Evolutionary conservation across 768 basidiomycete genomes (phyloP).

Genomic region (Trametes meyenii): DNA sequence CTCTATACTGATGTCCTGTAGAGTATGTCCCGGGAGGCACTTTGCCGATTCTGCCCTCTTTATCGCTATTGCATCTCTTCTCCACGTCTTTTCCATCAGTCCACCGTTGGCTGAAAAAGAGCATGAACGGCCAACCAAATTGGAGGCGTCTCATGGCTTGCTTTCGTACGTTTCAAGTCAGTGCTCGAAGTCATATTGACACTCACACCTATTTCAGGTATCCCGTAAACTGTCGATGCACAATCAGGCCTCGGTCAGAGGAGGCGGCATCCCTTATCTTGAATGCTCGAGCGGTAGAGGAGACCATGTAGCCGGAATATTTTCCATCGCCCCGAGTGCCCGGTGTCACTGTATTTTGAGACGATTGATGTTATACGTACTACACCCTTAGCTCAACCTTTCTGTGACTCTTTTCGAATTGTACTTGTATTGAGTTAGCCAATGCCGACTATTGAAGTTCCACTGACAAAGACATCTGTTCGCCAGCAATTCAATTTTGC

Average conservation of each 20-base stretch:
- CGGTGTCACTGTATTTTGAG: too few species aligned
- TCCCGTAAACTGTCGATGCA: background rate
- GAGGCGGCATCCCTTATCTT: background rate
- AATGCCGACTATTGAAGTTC: too few species aligned
- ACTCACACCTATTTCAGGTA: background rate
- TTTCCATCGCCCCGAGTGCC: too few species aligned
- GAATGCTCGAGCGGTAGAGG: too few species aligned
- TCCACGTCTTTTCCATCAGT: slow-evolving; percentile 6
- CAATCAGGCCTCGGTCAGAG: background rate
- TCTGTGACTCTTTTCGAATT: too few species aligned
- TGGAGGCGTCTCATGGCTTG: background rate
- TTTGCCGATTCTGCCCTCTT: slow-evolving; percentile 9
- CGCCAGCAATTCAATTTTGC: too few species aligned
- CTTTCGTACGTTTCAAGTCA: slow-evolving; percentile 14
- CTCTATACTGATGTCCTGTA: background rate
- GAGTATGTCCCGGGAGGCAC: slow-evolving; percentile 23
- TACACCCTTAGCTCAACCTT: too few species aligned
- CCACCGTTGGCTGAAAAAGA: slow-evolving; percentile 4
- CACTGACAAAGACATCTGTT: too few species aligned
- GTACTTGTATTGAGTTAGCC: too few species aligned
- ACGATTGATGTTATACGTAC: too few species aligned
- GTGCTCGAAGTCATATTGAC: background rate
- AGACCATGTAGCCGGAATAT: too few species aligned
- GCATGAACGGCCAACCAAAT: background rate
- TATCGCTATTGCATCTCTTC: slow-evolving; percentile 2